A percentile compares a stretch with the other conserved stretches of the same genome.
Evolutionary conservation across 164 flowering plant genomes (phyloP).

Genomic region (Magnolia changhungtana): DNA sequence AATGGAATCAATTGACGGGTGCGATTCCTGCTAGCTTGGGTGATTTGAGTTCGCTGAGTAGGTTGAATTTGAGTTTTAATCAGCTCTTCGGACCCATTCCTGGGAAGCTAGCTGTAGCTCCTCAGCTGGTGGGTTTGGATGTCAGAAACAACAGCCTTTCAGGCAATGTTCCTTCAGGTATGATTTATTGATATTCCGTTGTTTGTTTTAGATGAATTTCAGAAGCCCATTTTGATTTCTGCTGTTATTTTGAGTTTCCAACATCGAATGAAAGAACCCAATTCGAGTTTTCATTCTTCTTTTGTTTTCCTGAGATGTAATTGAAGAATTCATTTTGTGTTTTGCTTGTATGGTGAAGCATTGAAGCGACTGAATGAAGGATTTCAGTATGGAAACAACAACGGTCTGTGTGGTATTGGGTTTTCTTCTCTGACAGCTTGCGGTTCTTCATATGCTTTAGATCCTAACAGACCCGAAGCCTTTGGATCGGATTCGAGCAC

Average conservation of each 20-base stretch:
- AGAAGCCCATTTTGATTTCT: not conserved
- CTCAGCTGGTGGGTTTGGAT: slow-evolving; percentile 56
- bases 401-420: slow-evolving; percentile 63
- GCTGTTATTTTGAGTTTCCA: not conserved
- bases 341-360: slow-evolving; percentile 22
- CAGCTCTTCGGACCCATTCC: slow-evolving; percentile 77
- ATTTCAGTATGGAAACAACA: slow-evolving; percentile 69
- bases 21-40: slow-evolving; percentile 93
- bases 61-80: slow-evolving; percentile 89
- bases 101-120: slow-evolving; percentile 48
- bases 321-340: not conserved
- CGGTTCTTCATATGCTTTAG: slow-evolving; percentile 19
- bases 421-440: slow-evolving; percentile 53
- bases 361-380: slow-evolving; percentile 64
- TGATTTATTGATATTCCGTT: not conserved
- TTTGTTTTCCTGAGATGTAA: not conserved
- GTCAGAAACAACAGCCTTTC: slow-evolving; percentile 78
- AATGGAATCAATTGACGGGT: slow-evolving; percentile 62
- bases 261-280: no score
- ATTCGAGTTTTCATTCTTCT: not conserved
- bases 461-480: slow-evolving; percentile 52
- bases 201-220: not conserved
- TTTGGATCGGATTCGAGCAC: slow-evolving; percentile 31
- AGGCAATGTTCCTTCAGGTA: slow-evolving; percentile 80
- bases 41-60: slow-evolving; percentile 43